Percentiles rank a stretch among this genome's conserved stretches.
These are phyloP conservation scores for Mucor mucedo DNA, from an alignment of 371 early-diverging fungal species.

Conservation along the genomic window DNA sequence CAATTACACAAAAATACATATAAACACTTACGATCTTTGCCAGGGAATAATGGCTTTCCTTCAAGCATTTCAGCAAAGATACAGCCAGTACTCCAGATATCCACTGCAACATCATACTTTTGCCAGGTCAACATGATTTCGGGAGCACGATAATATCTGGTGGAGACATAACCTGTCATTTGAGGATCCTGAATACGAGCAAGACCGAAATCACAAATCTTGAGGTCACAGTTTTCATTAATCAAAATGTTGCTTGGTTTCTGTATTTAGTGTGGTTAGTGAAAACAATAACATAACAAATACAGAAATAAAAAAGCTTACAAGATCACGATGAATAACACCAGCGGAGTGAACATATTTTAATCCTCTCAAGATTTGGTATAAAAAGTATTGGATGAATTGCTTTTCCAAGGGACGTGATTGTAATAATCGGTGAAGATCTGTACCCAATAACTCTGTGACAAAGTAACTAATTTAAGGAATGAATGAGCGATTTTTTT, in stretches of 20 bases:
- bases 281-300: not conserved
- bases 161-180: constrained; percentile 97
- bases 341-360: constrained; percentile 96
- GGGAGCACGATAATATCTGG: constrained; percentile 91
- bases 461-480: constrained; percentile 80
- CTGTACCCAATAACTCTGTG: constrained; percentile 92
- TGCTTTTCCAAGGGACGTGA: constrained; percentile 91
- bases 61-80: constrained; percentile 93
- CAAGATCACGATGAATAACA: constrained; percentile 93
- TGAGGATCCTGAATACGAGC: constrained; percentile 92
- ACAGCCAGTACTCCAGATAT: constrained; percentile 86
- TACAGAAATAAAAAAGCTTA: constrained; percentile 27
- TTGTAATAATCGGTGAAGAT: constrained; percentile 88
- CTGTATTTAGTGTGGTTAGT: constrained; percentile 34
- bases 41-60: constrained; percentile 88
- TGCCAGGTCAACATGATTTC: constrained; percentile 72
- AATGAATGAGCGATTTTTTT: not conserved
- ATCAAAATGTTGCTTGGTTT: constrained; percentile 97
- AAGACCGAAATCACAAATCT: constrained; percentile 97
- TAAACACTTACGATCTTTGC: constrained; percentile 82
- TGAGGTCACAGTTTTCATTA: constrained; percentile 96
- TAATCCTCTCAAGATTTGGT: constrained; percentile 91
- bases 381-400: constrained; percentile 94
- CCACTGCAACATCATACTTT: constrained; percentile 77
- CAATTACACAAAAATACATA: not conserved